These are phyloP conservation scores for Persicaria maculosa DNA, from an alignment of 148 eudicot species.

Conservation along the genomic window DNA sequence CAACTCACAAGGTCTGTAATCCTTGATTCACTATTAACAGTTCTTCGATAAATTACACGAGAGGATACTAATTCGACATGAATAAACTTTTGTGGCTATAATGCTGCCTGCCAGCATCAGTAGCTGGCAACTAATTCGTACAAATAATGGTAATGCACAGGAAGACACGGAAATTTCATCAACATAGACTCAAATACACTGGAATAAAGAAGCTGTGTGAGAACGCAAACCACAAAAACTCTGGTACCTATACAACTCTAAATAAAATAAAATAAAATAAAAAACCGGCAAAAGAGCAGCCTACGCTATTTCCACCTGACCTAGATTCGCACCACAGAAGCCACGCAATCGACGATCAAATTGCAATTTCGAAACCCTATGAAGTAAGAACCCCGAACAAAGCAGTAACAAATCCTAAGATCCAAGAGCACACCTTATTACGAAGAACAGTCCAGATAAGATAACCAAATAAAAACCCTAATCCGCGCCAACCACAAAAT, in stretches of 20 bases:
- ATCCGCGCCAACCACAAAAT: not conserved
- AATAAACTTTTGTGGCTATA: not conserved
- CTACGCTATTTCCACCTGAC: not conserved
- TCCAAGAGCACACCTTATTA: not conserved
- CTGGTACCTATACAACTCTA: not conserved
- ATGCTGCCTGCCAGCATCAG: not conserved
- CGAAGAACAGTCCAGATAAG: not conserved
- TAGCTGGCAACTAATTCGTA: not conserved
- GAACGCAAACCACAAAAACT: not conserved
- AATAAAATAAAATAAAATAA: not conserved
- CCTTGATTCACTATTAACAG: no score
- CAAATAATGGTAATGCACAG: no score
- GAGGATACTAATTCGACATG: not conserved
- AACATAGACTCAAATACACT: not conserved
- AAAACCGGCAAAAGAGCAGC: not conserved
- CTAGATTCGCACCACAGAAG: not conserved
- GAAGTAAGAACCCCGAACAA: not conserved
- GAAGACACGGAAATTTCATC: no score
- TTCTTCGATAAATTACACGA: not conserved
- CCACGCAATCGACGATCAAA: not conserved
- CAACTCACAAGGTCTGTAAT: not conserved
- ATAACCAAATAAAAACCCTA: not conserved
- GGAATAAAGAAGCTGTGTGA: not conserved
- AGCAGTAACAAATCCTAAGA: not conserved
- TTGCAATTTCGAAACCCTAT: not conserved